These are phyloP conservation scores for Diaporthe batatas DNA, from an alignment of 2,329 filamentous ascomycete genomes.

Conservation along the genomic window DNA sequence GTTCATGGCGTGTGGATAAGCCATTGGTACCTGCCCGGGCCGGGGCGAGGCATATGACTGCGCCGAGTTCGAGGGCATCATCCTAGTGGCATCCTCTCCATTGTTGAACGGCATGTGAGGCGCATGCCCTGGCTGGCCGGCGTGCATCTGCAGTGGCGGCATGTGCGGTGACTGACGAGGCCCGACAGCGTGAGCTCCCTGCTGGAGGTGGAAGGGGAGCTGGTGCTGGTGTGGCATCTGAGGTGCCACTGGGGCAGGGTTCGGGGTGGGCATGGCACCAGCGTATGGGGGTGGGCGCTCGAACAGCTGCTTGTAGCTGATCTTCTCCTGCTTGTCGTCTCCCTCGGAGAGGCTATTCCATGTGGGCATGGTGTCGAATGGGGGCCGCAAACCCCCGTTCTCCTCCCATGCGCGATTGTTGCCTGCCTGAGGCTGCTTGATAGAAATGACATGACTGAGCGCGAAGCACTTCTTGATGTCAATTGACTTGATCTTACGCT, in stretches of 20 bases:
- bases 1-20: constrained; percentile 74
- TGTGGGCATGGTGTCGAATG: constrained; percentile 86
- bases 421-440: constrained; percentile 62
- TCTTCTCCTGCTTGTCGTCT: constrained; percentile 75
- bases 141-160: constrained; percentile 82
- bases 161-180: constrained; percentile 81
- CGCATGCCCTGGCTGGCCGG: constrained; percentile 77
- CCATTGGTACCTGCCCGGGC: constrained; percentile 76
- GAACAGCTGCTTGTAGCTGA: constrained; percentile 83
- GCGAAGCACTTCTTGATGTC: constrained; percentile 78
- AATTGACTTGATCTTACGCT: constrained; percentile 79
- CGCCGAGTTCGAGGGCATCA: constrained; percentile 87
- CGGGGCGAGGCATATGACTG: constrained; percentile 90
- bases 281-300: constrained; percentile 73
- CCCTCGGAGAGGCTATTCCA: constrained; percentile 83
- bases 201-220: constrained; percentile 85
- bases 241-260: constrained; percentile 76
- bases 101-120: constrained; percentile 77
- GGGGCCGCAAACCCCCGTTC: constrained; percentile 86
- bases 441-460: constrained; percentile 65
- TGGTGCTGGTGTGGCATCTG: constrained; percentile 87
- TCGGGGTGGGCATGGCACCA: constrained; percentile 75
- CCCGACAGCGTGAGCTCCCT: constrained; percentile 75
- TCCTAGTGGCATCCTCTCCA: constrained; percentile 82
- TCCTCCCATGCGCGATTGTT: constrained; percentile 71